Conservation (phyloP, 129 eudicot genomes). For the Dittrichia graveolens region DNA sequence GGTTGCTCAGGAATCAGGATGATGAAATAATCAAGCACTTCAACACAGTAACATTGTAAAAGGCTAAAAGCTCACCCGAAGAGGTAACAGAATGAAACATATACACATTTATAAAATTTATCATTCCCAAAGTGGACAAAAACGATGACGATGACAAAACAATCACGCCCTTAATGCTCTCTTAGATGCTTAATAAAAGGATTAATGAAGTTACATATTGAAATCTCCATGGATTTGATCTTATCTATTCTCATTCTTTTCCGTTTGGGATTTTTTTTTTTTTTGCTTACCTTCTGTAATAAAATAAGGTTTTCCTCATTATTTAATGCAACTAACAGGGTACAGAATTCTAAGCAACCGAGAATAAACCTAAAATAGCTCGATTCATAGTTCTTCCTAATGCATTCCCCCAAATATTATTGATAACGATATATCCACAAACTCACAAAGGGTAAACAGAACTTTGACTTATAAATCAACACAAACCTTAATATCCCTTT, state of each 20-base stretch:
- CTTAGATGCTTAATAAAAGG: slow-evolving; percentile 18
- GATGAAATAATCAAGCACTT: background rate
- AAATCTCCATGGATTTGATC: background rate
- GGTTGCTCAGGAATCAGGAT: background rate
- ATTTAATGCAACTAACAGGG: no score
- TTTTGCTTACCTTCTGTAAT: no score
- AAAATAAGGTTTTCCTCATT: no score
- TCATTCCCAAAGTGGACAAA: background rate
- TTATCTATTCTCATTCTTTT: background rate
- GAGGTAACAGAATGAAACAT: background rate
- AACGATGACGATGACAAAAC: no score
- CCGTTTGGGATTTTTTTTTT: background rate
- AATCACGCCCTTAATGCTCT: background rate
- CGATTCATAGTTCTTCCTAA: background rate
- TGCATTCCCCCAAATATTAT: slow-evolving; percentile 18
- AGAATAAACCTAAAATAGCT: background rate
- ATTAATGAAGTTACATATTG: background rate
- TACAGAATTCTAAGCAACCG: background rate
- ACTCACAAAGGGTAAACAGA: background rate
- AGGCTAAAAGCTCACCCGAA: background rate
- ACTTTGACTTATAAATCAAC: background rate
- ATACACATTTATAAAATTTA: background rate
- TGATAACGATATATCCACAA: background rate
- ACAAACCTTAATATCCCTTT: no score
- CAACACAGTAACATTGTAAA: background rate